These are phyloP conservation scores for Aspergillus fischeri DNA, from an alignment of 2,329 filamentous ascomycete species.

Conservation along the genomic window DNA sequence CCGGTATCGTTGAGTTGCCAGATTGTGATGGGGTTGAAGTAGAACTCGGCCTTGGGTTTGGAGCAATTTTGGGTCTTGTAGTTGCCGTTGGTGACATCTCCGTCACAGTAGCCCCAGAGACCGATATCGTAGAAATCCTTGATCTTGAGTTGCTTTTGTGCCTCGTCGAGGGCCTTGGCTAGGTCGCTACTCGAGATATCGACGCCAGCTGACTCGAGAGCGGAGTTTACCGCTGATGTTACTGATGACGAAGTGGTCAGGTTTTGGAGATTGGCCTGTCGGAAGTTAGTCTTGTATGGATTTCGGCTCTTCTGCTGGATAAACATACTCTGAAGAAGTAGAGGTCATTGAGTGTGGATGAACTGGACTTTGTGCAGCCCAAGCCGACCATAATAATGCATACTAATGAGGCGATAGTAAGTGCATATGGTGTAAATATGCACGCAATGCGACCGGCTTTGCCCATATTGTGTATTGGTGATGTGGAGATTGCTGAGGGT, in stretches of 20 bases:
- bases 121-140: slow-evolving; percentile 74
- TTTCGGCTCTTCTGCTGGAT: neutral
- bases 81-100: slow-evolving; percentile 50
- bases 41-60: slow-evolving; percentile 70
- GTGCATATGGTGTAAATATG: slow-evolving; percentile 78
- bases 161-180: slow-evolving; percentile 30
- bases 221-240: slow-evolving; percentile 22
- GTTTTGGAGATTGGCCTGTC: slow-evolving; percentile 56
- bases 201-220: slow-evolving; percentile 33
- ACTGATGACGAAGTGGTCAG: slow-evolving; percentile 49
- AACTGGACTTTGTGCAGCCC: slow-evolving; percentile 52
- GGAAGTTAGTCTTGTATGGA: slow-evolving; percentile 4
- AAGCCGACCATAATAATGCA: slow-evolving; percentile 58
- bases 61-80: slow-evolving; percentile 61
- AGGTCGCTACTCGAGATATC: slow-evolving; percentile 37
- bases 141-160: slow-evolving; percentile 53
- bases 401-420: slow-evolving; percentile 73
- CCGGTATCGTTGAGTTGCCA: slow-evolving; percentile 57
- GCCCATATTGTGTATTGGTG: slow-evolving; percentile 50
- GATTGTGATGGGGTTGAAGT: slow-evolving; percentile 64
- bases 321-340: slow-evolving; percentile 52
- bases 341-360: slow-evolving; percentile 44
- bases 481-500: neutral
- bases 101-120: slow-evolving; percentile 83
- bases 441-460: slow-evolving; percentile 76